phyloP scores from a whole-genome alignment of 805 yeast genomes.

The Lipomyces orientalis region DNA sequence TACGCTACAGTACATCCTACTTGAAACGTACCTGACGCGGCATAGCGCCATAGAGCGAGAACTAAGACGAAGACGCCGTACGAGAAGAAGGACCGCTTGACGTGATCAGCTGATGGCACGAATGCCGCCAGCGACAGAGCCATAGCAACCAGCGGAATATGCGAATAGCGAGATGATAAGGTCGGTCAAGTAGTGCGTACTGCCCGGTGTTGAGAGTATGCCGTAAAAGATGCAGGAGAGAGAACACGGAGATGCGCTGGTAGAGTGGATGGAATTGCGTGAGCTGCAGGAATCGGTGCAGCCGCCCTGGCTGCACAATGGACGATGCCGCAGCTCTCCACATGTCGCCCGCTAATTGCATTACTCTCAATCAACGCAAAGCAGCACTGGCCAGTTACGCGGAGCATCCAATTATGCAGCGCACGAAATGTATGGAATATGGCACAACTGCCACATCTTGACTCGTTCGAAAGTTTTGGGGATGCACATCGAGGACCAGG shows the following conservation, averaged over 20 bases:
- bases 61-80: conserved; percentile 28
- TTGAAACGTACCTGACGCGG: conserved; percentile 23
- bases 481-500: too few species aligned
- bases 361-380: too few species aligned
- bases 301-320: not conserved
- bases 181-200: not conserved
- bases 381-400: not conserved
- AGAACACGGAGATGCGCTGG: not conserved
- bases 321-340: not conserved
- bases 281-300: not conserved
- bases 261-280: not conserved
- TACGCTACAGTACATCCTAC: not conserved
- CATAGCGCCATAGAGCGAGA: conserved; percentile 33
- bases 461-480: too few species aligned
- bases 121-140: conserved; percentile 12
- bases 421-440: not conserved
- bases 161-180: not conserved
- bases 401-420: not conserved
- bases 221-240: not conserved
- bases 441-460: too few species aligned
- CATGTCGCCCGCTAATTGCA: not conserved
- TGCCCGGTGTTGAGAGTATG: not conserved
- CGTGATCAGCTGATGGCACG: conserved; percentile 16
- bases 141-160: conserved; percentile 1
- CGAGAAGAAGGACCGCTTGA: conserved; percentile 17